Conservation (phyloP, 345 rosid genomes). For the Geranium brycei region DNA sequence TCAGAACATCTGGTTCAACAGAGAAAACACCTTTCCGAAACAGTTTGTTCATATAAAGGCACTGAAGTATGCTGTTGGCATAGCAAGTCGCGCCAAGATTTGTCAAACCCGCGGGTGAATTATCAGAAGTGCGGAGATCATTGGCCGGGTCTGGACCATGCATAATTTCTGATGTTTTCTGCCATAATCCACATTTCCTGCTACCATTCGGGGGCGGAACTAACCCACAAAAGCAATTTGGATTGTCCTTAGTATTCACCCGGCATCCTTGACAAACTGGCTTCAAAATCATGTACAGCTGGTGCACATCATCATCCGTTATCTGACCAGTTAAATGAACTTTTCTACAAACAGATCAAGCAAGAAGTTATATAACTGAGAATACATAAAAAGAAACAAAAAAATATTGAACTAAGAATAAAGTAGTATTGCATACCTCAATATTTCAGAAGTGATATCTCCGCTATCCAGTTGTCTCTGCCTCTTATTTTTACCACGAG, state of each 20-base stretch:
- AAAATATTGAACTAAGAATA: constrained; percentile 4
- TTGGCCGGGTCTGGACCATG: constrained; percentile 60
- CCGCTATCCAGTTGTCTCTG: constrained; percentile 30
- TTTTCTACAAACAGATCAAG: constrained; percentile 32
- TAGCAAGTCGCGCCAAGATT: constrained; percentile 95
- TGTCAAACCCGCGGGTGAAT: constrained; percentile 82
- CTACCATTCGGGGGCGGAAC: constrained; percentile 74
- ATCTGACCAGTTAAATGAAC: constrained; percentile 51
- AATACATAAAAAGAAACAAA: constrained; percentile 1
- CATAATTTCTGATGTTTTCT: constrained; percentile 59
- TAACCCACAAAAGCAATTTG: constrained; percentile 86
- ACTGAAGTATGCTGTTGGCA: constrained; percentile 94
- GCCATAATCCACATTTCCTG: constrained; percentile 87
- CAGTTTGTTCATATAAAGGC: constrained; percentile 70
- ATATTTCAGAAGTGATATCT: constrained; percentile 39
- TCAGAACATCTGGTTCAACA: constrained; percentile 61
- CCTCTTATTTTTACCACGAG: constrained; percentile 62
- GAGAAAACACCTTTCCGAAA: constrained; percentile 75
- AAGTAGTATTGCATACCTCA: constrained; percentile 24
- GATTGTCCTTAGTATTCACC: constrained; percentile 78
- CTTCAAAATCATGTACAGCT: constrained; percentile 57
- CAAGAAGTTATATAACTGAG: background rate
- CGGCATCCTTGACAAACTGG: constrained; percentile 94
- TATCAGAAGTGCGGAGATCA: constrained; percentile 53
- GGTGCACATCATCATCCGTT: constrained; percentile 48